Base-by-base conservation (phyloP, 495 filamentous ascomycete species). In the Aspergillus hancockii region DNA sequence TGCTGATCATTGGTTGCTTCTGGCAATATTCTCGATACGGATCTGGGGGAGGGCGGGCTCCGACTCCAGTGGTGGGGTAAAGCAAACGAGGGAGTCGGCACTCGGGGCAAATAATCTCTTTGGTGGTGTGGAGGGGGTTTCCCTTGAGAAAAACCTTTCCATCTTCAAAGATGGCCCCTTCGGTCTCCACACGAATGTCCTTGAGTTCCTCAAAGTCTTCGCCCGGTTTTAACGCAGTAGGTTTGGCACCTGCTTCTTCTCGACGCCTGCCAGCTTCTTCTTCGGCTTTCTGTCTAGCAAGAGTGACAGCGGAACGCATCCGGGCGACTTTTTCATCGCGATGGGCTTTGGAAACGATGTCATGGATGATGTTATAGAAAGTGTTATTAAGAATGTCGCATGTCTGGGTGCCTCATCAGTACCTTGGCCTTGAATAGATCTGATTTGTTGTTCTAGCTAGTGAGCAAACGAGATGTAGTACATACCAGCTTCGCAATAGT, bases 321-420 rank as follows among this genome's bases (percentile, higher is more conserved):
- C 89, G 86, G 41, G 85, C 82, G 53, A 85, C 82, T 70, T 90
- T 90, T 71, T 91, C 88, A 64, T 90, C 84, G 41, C 88, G 86
- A 68, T 91, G 88, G 30, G 83, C 84, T 63, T 89, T 85, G 59
- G 88, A 78, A 54, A 90, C 75, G 49, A 89, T 74, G 54, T 90
- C 87, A 64, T 88, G 85, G 38, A 91, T 80, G 59, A 90, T 85
- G 66, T 90, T 90, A 73, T 89, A 86, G 61, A 90, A 76, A 18
- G 87, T 73, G 64, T 88, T 86, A 59, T 91, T 86, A 50, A 90
- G 71, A 25, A 90, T 81, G 14, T 77, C 82, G 49, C 76, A 73
- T 16, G 77, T 74, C 77, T 80, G 51, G 22, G 30, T 10, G 21
- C 28, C 3, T 23, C 5, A 55, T 58, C 53, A 61, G 34, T 34